A percentile compares a stretch with the other conserved stretches of the same genome.
phyloP scores from a whole-genome alignment of 176 grass and related monocot species.

The Saccharum officinarum region DNA sequence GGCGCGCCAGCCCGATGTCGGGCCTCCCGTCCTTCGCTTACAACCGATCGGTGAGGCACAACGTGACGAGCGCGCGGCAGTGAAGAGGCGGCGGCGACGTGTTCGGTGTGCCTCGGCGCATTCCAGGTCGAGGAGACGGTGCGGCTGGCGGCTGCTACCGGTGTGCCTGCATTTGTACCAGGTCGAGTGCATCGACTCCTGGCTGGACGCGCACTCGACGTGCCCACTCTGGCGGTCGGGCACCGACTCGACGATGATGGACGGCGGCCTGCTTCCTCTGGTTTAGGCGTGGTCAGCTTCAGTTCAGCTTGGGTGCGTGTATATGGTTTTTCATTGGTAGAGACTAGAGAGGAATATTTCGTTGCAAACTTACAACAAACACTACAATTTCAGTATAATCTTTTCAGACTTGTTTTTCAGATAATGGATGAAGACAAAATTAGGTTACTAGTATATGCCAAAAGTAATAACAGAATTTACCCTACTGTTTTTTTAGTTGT shows the following conservation, averaged over 20 bases:
- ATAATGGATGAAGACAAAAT: too few species aligned
- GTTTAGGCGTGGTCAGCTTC: background rate
- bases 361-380: too few species aligned
- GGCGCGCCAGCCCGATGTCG: background rate
- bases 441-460: too few species aligned
- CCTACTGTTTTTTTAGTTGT: too few species aligned
- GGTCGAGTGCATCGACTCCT: constrained; percentile 47
- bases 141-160: constrained; percentile 28
- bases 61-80: background rate
- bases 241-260: background rate
- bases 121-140: constrained; percentile 33
- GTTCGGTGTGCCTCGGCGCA: constrained; percentile 47
- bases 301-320: too few species aligned
- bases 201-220: constrained; percentile 42
- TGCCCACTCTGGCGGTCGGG: constrained; percentile 44
- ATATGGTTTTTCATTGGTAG: too few species aligned
- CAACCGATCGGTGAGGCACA: constrained; percentile 13
- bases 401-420: too few species aligned
- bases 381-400: too few species aligned
- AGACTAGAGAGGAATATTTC: too few species aligned
- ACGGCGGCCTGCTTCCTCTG: background rate
- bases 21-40: constrained; percentile 27
- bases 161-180: constrained; percentile 50
- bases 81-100: constrained; percentile 13
- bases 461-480: too few species aligned